Conservation (phyloP, 2,329 filamentous ascomycete genomes). For the Claviceps purpurea region DNA sequence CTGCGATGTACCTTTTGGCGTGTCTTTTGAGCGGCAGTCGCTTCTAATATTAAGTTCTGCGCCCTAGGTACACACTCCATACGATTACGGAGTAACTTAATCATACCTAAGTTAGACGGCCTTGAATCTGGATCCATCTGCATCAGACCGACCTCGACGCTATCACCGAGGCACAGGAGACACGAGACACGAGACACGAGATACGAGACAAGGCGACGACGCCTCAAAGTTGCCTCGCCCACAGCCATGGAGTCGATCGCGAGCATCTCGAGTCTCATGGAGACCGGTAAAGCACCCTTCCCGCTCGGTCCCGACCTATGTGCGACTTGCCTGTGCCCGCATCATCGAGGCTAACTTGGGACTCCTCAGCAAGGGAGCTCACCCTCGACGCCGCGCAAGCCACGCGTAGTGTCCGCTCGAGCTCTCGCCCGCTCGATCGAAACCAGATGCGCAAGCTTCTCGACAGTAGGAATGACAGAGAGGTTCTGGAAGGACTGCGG, state of each 20-base stretch:
- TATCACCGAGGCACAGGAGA: too few species aligned
- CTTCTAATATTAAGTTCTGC: too few species aligned
- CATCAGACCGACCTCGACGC: too few species aligned
- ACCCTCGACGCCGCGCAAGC: slow-evolving; percentile 94
- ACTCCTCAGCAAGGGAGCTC: slow-evolving; percentile 68
- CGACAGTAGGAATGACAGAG: slow-evolving; percentile 84
- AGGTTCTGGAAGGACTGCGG: slow-evolving; percentile 82
- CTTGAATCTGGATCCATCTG: too few species aligned
- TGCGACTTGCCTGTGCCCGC: neutral
- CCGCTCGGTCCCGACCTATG: neutral
- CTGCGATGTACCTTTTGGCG: too few species aligned
- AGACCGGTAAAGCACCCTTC: slow-evolving; percentile 59
- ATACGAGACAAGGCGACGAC: too few species aligned
- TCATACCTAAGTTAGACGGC: too few species aligned
- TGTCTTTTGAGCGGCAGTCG: too few species aligned
- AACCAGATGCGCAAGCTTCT: slow-evolving; percentile 86
- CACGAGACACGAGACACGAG: too few species aligned
- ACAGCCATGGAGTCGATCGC: slow-evolving; percentile 86
- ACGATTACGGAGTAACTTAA: too few species aligned
- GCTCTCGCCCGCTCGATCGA: slow-evolving; percentile 55
- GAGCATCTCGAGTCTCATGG: slow-evolving; percentile 82
- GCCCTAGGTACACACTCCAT: too few species aligned
- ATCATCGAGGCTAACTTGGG: neutral
- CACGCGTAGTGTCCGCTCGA: slow-evolving; percentile 52
- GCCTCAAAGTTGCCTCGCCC: too few species aligned